Percentiles rank a stretch among this genome's conserved stretches.
phyloP scores from a whole-genome alignment of 1,284 basidiomycete species.

The Xerocomus minutiporus region DNA sequence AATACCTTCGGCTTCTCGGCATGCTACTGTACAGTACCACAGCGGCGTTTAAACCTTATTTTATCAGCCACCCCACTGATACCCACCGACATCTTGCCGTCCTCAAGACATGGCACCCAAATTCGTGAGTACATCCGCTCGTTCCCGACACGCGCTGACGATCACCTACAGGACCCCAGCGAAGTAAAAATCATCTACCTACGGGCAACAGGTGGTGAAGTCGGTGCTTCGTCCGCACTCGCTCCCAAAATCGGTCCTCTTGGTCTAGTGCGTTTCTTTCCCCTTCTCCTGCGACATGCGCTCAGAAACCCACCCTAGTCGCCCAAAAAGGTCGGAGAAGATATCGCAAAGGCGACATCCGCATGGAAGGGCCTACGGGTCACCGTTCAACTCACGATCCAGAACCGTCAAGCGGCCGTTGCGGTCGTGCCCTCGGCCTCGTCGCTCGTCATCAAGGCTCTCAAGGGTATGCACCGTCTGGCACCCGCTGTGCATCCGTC shows the following conservation, averaged over 20 bases:
- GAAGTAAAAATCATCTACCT: constrained; percentile 99
- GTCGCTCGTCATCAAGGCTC: constrained; percentile 96
- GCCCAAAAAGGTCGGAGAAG: constrained; percentile 99
- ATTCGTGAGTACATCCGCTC: constrained; percentile 48
- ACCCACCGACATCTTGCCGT: not conserved
- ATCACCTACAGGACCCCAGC: constrained; percentile 69
- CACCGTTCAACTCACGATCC: constrained; percentile 98
- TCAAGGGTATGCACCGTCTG: constrained; percentile 70
- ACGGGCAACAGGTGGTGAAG: constrained; percentile 98
- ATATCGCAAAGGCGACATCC: constrained; percentile 98
- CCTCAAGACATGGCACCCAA: constrained; percentile 66
- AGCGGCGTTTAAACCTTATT: constrained; percentile 52
- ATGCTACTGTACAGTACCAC: constrained; percentile 49
- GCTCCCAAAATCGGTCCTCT: constrained; percentile 99
- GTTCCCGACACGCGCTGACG: constrained; percentile 12
- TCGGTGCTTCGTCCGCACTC: constrained; percentile 97
- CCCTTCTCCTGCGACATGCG: not conserved
- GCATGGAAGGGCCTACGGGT: constrained; percentile 99
- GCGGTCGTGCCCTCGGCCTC: constrained; percentile 97
- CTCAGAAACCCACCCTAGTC: constrained; percentile 57
- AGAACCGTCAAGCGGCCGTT: constrained; percentile 98
- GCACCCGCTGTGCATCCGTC: not conserved
- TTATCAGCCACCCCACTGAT: constrained; percentile 20
- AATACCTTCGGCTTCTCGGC: constrained; percentile 24
- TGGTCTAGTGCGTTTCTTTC: constrained; percentile 79